Evolutionary conservation across 2,329 filamentous ascomycete species (phyloP), one percentile per base, ranked within the genome.

Genomic region (Taxawa tesnikishii): DNA sequence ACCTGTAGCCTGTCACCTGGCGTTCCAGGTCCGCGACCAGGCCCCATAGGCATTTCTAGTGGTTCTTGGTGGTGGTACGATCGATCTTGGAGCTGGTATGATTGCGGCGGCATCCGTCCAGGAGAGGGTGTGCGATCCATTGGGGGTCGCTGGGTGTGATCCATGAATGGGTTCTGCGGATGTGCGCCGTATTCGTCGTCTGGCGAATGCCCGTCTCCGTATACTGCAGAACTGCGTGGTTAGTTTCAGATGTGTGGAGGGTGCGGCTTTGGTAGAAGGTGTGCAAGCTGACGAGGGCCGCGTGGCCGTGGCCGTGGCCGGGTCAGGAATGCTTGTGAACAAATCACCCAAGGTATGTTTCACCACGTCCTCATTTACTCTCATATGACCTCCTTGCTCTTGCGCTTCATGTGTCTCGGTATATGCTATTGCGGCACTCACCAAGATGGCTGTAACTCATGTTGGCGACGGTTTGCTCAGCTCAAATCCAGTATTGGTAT

Each of bases 81-180:
- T 43, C 76, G 73, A 54, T 93, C 82, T 27, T 90, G 79, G 28
- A 92, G 69, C 52, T 92, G 82, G 55, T 94, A 93, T 43, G 77
- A 73, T 45, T 79, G 73, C 11, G 79, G 60, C 16, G 79, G 81
- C 43, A n/a, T n/a, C n/a, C 83, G 78, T 29, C 75, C 79, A 19
- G 83, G 83, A 28, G 83, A 90, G 32, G 83, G 82, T 35, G 81
- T 74, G 44, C 79, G 73, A 53, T 64, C 51, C 50, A 55, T 55
- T 69, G 47, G 45, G 31, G 53, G 49, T 44, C 65, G 68, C 19
- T 8, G 19, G n/a, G 19, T n/a, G 34, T 68, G 67, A 45, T 72
- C 63, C 66, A 75, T 65, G 45, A 51, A 51, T 4, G 48, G 48
- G 26, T 50, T 47, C 27, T 43, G 42, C 12, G 42, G 34, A 29